Conservation (phyloP, 2,329 filamentous ascomycete genomes). For the Ophiostoma perfectum region DNA sequence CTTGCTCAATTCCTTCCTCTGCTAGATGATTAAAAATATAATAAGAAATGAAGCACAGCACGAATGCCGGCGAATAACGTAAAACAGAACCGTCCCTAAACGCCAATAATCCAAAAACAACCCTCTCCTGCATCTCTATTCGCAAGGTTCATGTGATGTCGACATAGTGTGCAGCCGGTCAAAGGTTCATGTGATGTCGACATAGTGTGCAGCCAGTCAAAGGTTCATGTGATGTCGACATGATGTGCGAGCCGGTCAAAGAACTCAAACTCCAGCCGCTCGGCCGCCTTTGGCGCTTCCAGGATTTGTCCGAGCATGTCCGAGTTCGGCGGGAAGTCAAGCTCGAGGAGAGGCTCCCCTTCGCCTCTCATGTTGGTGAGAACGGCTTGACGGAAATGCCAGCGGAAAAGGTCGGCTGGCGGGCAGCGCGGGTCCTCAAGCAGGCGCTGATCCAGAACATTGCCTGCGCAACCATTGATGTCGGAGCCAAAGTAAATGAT, state of each 20-base stretch:
- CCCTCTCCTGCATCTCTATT: no score
- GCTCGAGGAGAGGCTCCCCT: background rate
- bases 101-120: no score
- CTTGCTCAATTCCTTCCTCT: background rate
- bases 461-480: no score
- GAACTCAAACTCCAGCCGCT: background rate
- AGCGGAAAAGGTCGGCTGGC: background rate
- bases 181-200: no score
- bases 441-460: background rate
- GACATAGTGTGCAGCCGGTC: no score
- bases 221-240: no score
- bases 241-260: background rate
- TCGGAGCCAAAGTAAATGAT: no score
- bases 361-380: background rate
- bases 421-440: background rate
- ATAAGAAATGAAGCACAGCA: no score
- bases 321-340: background rate
- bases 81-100: no score
- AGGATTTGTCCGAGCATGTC: background rate
- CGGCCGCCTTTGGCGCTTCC: background rate
- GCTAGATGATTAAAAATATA: no score
- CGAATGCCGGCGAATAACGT: no score
- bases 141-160: no score
- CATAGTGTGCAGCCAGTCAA: background rate
- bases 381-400: background rate